phyloP scores from a whole-genome alignment of 179 eudicot species.

The Spergularia azorica region DNA sequence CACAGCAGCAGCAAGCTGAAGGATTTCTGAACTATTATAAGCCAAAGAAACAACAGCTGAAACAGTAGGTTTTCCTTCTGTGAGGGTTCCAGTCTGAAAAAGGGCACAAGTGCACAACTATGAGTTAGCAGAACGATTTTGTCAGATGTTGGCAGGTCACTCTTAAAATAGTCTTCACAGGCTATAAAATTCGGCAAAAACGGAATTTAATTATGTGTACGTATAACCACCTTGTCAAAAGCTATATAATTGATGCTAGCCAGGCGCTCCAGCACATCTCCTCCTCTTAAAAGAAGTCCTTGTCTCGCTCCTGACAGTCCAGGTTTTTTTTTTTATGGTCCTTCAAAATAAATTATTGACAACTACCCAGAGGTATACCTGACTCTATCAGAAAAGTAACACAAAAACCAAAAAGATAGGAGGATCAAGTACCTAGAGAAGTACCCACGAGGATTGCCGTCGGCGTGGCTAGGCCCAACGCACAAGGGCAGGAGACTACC shows the following conservation, averaged over 20 bases:
- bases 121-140: slow-evolving; percentile 15
- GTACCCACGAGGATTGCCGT: slow-evolving; percentile 97
- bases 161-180: slow-evolving; percentile 9
- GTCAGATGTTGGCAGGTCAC: background rate
- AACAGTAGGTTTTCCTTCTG: slow-evolving; percentile 92
- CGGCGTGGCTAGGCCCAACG: slow-evolving; percentile 98
- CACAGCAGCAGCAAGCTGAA: slow-evolving; percentile 93
- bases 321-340: background rate
- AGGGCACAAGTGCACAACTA: background rate
- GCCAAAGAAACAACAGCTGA: slow-evolving; percentile 59
- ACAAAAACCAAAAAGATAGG: slow-evolving; percentile 18
- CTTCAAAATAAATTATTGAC: background rate
- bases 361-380: background rate
- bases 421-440: slow-evolving; percentile 66
- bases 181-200: background rate
- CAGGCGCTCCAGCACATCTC: slow-evolving; percentile 92
- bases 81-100: slow-evolving; percentile 91
- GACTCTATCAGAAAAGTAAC: background rate
- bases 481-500: slow-evolving; percentile 99
- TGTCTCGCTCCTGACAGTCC: slow-evolving; percentile 77
- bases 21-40: slow-evolving; percentile 61
- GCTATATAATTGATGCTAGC: slow-evolving; percentile 68
- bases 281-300: slow-evolving; percentile 95
- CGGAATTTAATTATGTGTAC: background rate
- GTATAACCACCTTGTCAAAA: slow-evolving; percentile 70